phyloP scores from a whole-genome alignment of 257 asterid genomes.

The Penstemon eatonii region DNA sequence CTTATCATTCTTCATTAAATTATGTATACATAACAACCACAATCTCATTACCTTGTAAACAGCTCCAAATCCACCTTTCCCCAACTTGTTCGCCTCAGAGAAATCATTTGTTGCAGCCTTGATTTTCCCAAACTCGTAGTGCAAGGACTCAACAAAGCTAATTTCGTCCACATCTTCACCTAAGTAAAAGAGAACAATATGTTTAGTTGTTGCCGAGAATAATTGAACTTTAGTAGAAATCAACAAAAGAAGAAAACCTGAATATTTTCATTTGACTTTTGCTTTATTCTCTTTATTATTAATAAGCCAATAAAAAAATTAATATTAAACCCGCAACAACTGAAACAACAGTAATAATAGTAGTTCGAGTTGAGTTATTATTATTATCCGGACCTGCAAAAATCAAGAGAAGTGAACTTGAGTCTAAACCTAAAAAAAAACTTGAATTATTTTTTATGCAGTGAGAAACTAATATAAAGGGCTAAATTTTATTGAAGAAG shows the following conservation, averaged over 20 bases:
- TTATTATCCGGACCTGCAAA: conserved; percentile 4
- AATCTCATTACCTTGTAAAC: conserved; percentile 14
- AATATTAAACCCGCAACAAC: neutral
- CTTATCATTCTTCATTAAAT: no score
- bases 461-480: no score
- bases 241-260: neutral
- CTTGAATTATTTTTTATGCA: no score
- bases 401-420: no score
- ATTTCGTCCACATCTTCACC: conserved; percentile 2
- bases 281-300: neutral
- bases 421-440: no score
- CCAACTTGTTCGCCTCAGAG: conserved; percentile 14
- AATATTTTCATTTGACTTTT: neutral
- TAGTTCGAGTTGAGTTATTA: neutral
- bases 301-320: neutral
- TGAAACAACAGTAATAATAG: neutral
- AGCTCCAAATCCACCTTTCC: conserved; percentile 25
- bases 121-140: conserved; percentile 7
- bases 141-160: neutral
- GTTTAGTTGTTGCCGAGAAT: neutral
- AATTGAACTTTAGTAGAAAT: neutral
- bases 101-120: conserved; percentile 22
- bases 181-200: neutral
- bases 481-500: no score
- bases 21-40: no score